Evolutionary conservation across 2,329 filamentous ascomycete species (phyloP).

Genomic region (Erysiphe pulchra): DNA sequence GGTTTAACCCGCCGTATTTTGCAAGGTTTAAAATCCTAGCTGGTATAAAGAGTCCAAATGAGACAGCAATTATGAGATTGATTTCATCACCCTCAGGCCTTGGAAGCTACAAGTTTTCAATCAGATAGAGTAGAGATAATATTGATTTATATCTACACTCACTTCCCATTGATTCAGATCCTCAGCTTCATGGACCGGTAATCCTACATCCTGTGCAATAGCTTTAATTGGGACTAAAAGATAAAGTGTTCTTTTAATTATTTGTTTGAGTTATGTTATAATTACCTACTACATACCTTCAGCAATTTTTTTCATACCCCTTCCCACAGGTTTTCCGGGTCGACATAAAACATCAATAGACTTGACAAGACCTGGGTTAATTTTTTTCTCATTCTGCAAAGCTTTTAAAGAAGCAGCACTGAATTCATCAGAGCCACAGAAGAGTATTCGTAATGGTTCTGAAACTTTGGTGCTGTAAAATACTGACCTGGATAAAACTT

Average conservation of each 20-base stretch:
- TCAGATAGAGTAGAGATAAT: neutral
- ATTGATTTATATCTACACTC: constrained; percentile 11
- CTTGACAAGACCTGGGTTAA: constrained; percentile 28
- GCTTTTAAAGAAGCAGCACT: constrained; percentile 54
- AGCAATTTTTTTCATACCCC: constrained; percentile 33
- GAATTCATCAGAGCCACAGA: constrained; percentile 84
- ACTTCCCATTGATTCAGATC: constrained; percentile 67
- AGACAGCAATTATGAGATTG: constrained; percentile 75
- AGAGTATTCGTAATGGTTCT: constrained; percentile 56
- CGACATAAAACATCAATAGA: constrained; percentile 72
- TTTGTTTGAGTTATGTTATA: neutral
- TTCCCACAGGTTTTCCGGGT: constrained; percentile 51
- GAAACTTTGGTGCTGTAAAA: constrained; percentile 3
- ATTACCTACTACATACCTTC: constrained; percentile 6
- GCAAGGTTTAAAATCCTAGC: constrained; percentile 41
- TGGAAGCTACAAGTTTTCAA: constrained; percentile 22
- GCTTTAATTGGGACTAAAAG: constrained; percentile 45
- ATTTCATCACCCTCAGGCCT: constrained; percentile 19
- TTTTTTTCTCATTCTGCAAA: constrained; percentile 32
- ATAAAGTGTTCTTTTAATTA: neutral
- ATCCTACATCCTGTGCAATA: constrained; percentile 32
- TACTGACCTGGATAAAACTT: no score
- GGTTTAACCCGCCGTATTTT: constrained; percentile 69
- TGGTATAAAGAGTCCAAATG: constrained; percentile 79
- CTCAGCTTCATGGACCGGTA: constrained; percentile 49